phyloP scores from a whole-genome alignment of 2,329 filamentous ascomycete species.

The Cylindrodendrum hubeiense region DNA sequence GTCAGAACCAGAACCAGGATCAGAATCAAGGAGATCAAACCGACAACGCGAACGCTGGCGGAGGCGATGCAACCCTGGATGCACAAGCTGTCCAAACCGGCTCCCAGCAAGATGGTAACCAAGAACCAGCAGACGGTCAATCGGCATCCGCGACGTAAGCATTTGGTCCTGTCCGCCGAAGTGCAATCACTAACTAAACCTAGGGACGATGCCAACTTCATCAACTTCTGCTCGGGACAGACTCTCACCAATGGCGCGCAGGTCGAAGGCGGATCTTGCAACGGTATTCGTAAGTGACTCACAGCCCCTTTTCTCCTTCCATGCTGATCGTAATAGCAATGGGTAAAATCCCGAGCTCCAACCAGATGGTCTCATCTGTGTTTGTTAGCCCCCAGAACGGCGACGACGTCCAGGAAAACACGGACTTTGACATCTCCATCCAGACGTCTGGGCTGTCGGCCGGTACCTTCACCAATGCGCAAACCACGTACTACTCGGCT shows the following conservation, averaged over 20 bases:
- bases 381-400: conserved; percentile 66
- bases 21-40: conserved; percentile 41
- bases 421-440: conserved; percentile 66
- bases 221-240: conserved; percentile 70
- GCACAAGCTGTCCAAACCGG: conserved; percentile 62
- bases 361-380: conserved; percentile 69
- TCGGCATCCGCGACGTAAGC: conserved; percentile 65
- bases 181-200: conserved; percentile 34
- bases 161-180: background rate
- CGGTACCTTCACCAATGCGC: conserved; percentile 72
- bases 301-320: background rate
- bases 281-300: conserved; percentile 67
- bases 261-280: conserved; percentile 70
- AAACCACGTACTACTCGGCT: conserved; percentile 70
- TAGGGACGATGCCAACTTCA: conserved; percentile 71
- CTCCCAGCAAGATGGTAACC: conserved; percentile 62
- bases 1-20: conserved; percentile 44
- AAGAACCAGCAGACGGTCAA: conserved; percentile 60
- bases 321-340: conserved; percentile 57
- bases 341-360: conserved; percentile 69
- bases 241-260: conserved; percentile 72
- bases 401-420: conserved; percentile 59
- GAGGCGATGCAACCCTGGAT: conserved; percentile 52
- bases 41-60: conserved; percentile 40
- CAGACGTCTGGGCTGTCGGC: conserved; percentile 65